Evolutionary conservation across 73 alveolate species (phyloP).

Genomic region (Paramecium primaurelia): DNA sequence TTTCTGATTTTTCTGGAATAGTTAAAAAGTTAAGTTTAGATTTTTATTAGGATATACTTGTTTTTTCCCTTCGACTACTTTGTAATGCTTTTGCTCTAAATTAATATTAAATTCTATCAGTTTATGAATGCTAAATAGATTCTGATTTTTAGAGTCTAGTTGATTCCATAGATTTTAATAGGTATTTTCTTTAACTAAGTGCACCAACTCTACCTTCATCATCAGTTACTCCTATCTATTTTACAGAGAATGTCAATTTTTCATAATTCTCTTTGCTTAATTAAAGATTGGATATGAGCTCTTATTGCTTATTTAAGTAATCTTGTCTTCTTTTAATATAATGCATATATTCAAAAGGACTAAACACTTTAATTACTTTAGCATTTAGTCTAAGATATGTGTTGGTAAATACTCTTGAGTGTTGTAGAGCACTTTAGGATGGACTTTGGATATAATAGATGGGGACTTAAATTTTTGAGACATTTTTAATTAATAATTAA

Average conservation of each 20-base stretch:
- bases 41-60: neutral
- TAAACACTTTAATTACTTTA: neutral
- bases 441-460: neutral
- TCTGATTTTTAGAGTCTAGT: neutral
- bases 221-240: neutral
- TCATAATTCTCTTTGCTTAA: neutral
- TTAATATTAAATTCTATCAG: neutral
- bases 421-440: neutral
- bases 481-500: neutral
- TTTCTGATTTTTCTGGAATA: neutral
- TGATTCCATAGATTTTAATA: neutral
- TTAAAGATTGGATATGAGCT: neutral
- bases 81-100: slow-evolving; percentile 13
- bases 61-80: slow-evolving; percentile 1
- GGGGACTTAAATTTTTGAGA: neutral
- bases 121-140: neutral
- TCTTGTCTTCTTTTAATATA: neutral
- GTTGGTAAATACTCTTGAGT: neutral
- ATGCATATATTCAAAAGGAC: neutral
- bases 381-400: neutral
- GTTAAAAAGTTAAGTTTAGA: neutral
- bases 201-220: neutral
- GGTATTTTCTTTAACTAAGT: neutral
- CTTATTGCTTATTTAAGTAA: neutral
- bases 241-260: neutral